phyloP scores from a whole-genome alignment of 2,329 filamentous ascomycete genomes.

The Calycina herbarum region DNA sequence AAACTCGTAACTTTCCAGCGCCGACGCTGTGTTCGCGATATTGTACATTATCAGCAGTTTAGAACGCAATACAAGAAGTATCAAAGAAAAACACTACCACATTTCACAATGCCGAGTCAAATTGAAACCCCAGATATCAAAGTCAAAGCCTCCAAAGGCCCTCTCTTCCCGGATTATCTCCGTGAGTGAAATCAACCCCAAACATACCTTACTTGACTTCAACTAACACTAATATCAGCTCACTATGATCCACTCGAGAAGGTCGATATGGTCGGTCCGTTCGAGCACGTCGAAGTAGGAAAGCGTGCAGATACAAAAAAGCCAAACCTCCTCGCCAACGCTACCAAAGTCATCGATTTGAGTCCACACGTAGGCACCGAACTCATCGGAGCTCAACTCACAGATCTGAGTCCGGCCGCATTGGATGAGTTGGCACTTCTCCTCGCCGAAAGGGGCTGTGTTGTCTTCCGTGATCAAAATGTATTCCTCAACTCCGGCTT shows the following conservation, averaged over 20 bases:
- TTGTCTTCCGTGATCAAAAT: constrained; percentile 71
- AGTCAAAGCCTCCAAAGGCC: constrained; percentile 7
- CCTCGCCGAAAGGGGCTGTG: constrained; percentile 48
- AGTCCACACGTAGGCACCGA: constrained; percentile 40
- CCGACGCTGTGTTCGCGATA: too few species aligned
- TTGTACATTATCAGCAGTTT: too few species aligned
- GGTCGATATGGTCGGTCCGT: constrained; percentile 42
- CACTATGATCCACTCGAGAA: constrained; percentile 33
- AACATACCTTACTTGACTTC: too few species aligned
- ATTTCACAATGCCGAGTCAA: too few species aligned
- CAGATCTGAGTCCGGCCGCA: constrained; percentile 44
- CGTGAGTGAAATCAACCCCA: constrained; percentile 19
- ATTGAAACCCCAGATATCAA: too few species aligned
- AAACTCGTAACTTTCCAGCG: too few species aligned
- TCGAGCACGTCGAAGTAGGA: constrained; percentile 71
- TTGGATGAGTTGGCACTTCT: constrained; percentile 50
- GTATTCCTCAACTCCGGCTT: constrained; percentile 63
- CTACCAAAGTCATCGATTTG: constrained; percentile 38
- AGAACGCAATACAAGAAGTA: too few species aligned
- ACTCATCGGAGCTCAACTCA: constrained; percentile 43
- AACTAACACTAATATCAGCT: constrained; percentile 16
- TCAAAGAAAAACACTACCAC: too few species aligned
- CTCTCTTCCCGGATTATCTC: constrained; percentile 30
- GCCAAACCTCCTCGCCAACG: constrained; percentile 67
- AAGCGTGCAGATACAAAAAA: constrained; percentile 69